These are phyloP conservation scores for Logfia minima DNA, from an alignment of 129 eudicot genomes.

Conservation along the genomic window DNA sequence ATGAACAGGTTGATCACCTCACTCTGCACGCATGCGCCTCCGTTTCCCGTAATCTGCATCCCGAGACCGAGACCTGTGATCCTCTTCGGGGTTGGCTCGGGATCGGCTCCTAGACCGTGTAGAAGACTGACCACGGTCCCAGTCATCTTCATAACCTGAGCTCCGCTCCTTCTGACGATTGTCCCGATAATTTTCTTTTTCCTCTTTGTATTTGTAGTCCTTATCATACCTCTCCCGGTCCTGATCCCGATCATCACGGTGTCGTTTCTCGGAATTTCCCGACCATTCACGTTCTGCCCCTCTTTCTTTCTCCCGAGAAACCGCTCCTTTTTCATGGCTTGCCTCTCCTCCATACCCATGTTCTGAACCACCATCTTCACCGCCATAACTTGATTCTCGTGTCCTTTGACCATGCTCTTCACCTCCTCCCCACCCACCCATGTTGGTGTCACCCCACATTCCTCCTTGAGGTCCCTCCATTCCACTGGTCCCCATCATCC, in stretches of 20 bases:
- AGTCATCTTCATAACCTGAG: constrained; percentile 68
- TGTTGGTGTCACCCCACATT: constrained; percentile 73
- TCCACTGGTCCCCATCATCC: constrained; percentile 76
- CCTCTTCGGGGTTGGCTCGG: constrained; percentile 68
- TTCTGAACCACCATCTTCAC: constrained; percentile 92
- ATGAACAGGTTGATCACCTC: constrained; percentile 24
- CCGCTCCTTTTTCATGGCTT: constrained; percentile 66
- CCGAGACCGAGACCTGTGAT: constrained; percentile 73
- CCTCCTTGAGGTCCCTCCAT: constrained; percentile 82
- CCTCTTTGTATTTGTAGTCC: constrained; percentile 70
- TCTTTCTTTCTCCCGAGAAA: constrained; percentile 65
- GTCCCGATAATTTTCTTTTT: constrained; percentile 72
- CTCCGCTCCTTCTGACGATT: constrained; percentile 73
- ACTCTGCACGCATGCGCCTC: constrained; percentile 80
- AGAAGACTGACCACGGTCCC: constrained; percentile 81
- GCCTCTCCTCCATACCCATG: constrained; percentile 76
- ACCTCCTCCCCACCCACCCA: constrained; percentile 91
- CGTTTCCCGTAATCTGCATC: constrained; percentile 92
- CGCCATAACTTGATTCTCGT: constrained; percentile 83
- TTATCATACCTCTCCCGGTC: constrained; percentile 73
- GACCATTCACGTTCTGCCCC: constrained; percentile 80
- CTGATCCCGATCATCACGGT: constrained; percentile 54
- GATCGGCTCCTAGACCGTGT: constrained; percentile 80
- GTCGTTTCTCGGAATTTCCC: constrained; percentile 69
- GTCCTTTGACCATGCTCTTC: constrained; percentile 79